Percentiles rank a stretch among this genome's conserved stretches.
phyloP scores from a whole-genome alignment of 495 filamentous ascomycete genomes.

The Penicillium chermesinum region DNA sequence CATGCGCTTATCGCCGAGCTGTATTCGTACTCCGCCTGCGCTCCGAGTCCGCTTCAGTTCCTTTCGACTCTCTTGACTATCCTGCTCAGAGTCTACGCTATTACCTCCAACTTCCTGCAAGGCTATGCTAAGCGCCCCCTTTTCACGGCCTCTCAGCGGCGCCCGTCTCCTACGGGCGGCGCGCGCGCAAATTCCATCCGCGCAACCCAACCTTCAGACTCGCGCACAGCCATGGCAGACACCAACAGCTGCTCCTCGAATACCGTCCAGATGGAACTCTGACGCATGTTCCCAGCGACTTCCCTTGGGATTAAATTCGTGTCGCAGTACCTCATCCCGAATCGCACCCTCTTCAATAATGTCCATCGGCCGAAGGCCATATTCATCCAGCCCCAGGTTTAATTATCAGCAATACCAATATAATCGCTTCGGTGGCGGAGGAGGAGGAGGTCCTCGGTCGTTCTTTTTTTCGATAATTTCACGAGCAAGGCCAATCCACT shows the following conservation, averaged over 20 bases:
- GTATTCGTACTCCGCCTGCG: not conserved
- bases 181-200: not conserved
- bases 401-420: constrained; percentile 21
- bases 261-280: not conserved
- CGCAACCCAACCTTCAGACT: not conserved
- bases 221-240: not conserved
- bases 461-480: constrained; percentile 13
- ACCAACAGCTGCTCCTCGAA: not conserved
- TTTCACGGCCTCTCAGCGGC: not conserved
- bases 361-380: constrained; percentile 6
- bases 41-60: not conserved
- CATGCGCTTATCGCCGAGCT: not conserved
- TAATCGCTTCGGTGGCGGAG: constrained; percentile 23
- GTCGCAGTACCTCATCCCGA: not conserved
- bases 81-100: too few species aligned
- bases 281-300: too few species aligned
- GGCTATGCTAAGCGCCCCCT: not conserved
- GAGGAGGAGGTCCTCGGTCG: constrained; percentile 7
- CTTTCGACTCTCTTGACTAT: too few species aligned
- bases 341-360: not conserved
- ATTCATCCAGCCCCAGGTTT: constrained; percentile 12
- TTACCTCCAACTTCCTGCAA: too few species aligned
- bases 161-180: not conserved
- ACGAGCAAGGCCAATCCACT: constrained; percentile 28
- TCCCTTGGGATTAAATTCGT: too few species aligned